Base-by-base conservation (phyloP, 306 rosid species). In the Pyrus bretschneideri region DNA sequence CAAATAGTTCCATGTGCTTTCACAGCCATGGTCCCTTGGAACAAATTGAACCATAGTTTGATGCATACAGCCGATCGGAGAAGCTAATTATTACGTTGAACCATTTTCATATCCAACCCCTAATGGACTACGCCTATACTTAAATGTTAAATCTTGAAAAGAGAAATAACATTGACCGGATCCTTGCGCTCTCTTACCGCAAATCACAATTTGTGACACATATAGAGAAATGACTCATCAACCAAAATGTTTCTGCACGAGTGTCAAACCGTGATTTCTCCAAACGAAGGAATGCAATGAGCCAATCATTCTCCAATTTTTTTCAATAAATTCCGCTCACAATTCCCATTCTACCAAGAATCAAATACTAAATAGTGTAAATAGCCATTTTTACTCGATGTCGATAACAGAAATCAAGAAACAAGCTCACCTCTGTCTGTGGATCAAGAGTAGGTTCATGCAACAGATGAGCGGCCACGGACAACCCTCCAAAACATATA, bases 401-500 rank as follows among this genome's bases (percentile, higher is more conserved):
- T 14, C 42, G 8, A 44, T 38, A 29, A 77, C 2, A 77, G 68
- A 64, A 63, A 67, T n/a, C 35, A 44, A 71, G 44, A 76, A 65
- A 70, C 25, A 66, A 57, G 19, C 61, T 82, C 35, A 92, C 98
- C 91, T 87, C 62, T 81, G 89, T 87, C 77, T 86, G 89, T 61
- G 97, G 96, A 67, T 86, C 78, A 80, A 91, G 93, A 81, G 21
- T 58, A 70, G 90, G 83, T 66, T 88, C 51, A 66, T 84, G 80
- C 70, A 80, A 61, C 27, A 88, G 44, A 38, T 79, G n/a, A 23
- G 96, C 69, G 81, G 86, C 85, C 23, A 86, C 82, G n/a, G 94
- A 82, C 82, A 91, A 83, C 55, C 96, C 87, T 72, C 96, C 93
- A 69, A 94, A 91, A 80, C 98, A 87, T 83, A 90, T 84, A 86